Base-by-base conservation (phyloP, 352 stramenopile species). In the Phytophthora citrophthora region DNA sequence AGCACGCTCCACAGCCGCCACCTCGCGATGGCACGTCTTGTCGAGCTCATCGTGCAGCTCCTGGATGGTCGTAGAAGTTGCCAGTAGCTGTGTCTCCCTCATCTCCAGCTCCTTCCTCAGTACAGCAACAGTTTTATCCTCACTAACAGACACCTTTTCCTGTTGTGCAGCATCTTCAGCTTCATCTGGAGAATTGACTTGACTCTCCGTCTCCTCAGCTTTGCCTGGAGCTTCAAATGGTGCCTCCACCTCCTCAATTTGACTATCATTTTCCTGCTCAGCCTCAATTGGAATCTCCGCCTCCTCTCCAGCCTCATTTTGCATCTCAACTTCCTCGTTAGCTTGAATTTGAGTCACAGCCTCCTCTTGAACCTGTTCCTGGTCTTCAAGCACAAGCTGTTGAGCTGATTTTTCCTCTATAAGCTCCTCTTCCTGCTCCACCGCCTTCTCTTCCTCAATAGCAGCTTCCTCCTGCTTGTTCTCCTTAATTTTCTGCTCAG, bases 31-130 rank as follows among this genome's bases (percentile, higher is more conserved):
- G 43, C 82, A 88, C 2, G 83, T 86, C 43, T 88, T 81, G 64
- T 95, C 86, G 18, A 95, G 73, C 50, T 93, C 86, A 32, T 90
- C 72, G 46, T 93, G 84, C 8, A 95, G 71, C 55, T 93, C 81
- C 18, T 75, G 71, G 54, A 93, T 90, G 4, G 78, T 79, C 1
- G 76, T 61, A 0, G 79, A 91, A 7, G 83, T 87, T 11, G 81
- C 70, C 52, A 95, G 31, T 8, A 95, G 40, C 59, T 95, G 87
- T 4, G 75, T 79, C 54, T 95, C 87, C 0, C 84, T 74, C 47
- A 81, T 61, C 13, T 63, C 18, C 27, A 94, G 67, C 41, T 91
- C 70, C 5, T 69, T 61, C 34, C 68, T 55, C 18, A 92, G 39
- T 13, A 34, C 46, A 10, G 45, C 23, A 43, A 81, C 45, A 23